Percentiles rank a stretch among this genome's conserved stretches.
phyloP scores from a whole-genome alignment of 345 rosid species.

The Bretschneidera sinensis region DNA sequence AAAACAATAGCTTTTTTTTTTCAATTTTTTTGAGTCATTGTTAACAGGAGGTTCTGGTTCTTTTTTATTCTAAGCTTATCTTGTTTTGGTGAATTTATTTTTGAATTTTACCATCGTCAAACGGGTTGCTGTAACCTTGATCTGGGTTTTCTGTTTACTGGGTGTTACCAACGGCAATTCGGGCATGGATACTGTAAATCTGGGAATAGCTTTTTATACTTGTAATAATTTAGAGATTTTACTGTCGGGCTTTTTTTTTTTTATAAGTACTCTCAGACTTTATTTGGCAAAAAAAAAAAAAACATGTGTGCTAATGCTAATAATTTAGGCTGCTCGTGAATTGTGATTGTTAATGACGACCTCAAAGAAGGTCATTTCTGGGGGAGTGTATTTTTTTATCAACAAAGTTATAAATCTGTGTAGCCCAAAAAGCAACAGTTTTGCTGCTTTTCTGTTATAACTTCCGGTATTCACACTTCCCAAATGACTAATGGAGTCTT shows the following conservation, averaged over 20 bases:
- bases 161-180: neutral
- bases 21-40: slow-evolving; percentile 5
- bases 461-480: no score
- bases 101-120: slow-evolving; percentile 7
- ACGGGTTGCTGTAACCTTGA: slow-evolving; percentile 13
- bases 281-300: neutral
- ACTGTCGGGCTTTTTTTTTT: no score
- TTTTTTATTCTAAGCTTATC: neutral
- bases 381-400: no score
- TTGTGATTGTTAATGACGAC: neutral
- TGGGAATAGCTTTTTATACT: neutral
- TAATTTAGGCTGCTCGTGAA: neutral
- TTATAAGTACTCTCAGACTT: neutral
- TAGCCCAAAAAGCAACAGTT: no score
- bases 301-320: neutral
- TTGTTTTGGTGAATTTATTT: slow-evolving; percentile 10
- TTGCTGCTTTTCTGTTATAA: no score
- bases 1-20: neutral
- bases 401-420: no score
- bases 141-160: slow-evolving; percentile 10
- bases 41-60: slow-evolving; percentile 6
- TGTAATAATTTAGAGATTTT: no score
- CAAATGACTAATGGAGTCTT: neutral
- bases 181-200: neutral
- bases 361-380: no score